phyloP scores from a whole-genome alignment of 2,329 filamentous ascomycete species.

The Graphium sp. region DNA sequence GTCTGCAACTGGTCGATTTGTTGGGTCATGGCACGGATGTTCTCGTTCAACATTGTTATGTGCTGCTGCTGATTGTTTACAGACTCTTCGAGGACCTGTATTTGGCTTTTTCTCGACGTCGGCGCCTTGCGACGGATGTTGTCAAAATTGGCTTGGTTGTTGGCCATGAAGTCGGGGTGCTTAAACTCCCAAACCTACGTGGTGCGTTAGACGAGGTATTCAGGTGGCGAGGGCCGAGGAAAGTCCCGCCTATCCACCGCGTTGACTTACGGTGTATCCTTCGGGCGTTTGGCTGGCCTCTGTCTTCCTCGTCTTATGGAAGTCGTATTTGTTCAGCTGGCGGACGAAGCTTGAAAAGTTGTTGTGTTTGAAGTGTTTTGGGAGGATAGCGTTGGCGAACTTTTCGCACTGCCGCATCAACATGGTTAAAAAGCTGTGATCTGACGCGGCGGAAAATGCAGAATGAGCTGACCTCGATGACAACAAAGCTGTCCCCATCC shows the following conservation, averaged over 20 bases:
- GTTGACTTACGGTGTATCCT: no score
- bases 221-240: no score
- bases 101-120: slow-evolving; percentile 81
- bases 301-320: slow-evolving; percentile 73
- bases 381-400: slow-evolving; percentile 91
- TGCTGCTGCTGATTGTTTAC: slow-evolving; percentile 5
- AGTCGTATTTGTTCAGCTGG: slow-evolving; percentile 94
- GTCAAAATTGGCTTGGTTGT: slow-evolving; percentile 91
- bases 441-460: slow-evolving; percentile 3
- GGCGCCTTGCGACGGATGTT: slow-evolving; percentile 94
- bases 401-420: slow-evolving; percentile 62
- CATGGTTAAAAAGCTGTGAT: slow-evolving; percentile 6
- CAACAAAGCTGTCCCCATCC: slow-evolving; percentile 88
- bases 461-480: slow-evolving; percentile 56
- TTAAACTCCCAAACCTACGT: slow-evolving; percentile 84
- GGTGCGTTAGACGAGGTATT: no score
- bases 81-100: slow-evolving; percentile 18
- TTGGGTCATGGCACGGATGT: slow-evolving; percentile 67
- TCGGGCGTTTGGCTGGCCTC: no score
- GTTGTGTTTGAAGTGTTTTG: slow-evolving; percentile 98
- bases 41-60: slow-evolving; percentile 2
- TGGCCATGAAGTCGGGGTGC: slow-evolving; percentile 87
- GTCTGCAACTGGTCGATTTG: slow-evolving; percentile 71
- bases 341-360: slow-evolving; percentile 96
- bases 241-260: no score